These are phyloP conservation scores for Metschnikowia henanensis DNA, from an alignment of 805 yeast species.

Conservation along the genomic window DNA sequence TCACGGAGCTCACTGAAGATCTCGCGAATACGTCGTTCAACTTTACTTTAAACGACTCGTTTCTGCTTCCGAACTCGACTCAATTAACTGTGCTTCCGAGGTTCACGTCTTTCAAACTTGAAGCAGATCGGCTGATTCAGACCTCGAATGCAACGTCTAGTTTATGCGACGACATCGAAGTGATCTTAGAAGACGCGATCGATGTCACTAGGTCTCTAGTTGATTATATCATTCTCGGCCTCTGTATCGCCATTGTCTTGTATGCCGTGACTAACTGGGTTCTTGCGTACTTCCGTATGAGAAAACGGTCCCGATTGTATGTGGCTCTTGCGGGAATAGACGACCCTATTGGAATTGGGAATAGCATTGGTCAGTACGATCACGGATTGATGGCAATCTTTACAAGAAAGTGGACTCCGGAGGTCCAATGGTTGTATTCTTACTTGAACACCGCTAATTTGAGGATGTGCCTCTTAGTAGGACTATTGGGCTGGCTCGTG, in stretches of 20 bases:
- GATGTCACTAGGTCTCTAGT: slow-evolving; percentile 1
- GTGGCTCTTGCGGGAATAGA: slow-evolving; percentile 1
- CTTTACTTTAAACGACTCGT: slow-evolving; percentile 5
- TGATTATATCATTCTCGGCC: slow-evolving; percentile 7
- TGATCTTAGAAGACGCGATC: neutral
- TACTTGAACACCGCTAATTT: slow-evolving; percentile 8
- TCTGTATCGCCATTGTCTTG: slow-evolving; percentile 3
- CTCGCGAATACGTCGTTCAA: slow-evolving; percentile 6
- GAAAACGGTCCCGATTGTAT: slow-evolving; percentile 5
- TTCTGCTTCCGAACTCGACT: neutral
- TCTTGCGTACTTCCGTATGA: slow-evolving; percentile 4
- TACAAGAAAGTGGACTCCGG: slow-evolving; percentile 3
- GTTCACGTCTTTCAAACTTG: neutral
- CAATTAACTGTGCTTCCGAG: neutral
- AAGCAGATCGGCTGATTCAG: neutral
- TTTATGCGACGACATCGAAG: slow-evolving; percentile 5
- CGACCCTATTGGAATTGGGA: slow-evolving; percentile 13
- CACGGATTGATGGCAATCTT: slow-evolving; percentile 11
- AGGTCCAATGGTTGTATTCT: slow-evolving; percentile 11
- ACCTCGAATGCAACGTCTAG: neutral
- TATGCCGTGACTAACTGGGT: slow-evolving; percentile 5
- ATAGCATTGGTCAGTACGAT: slow-evolving; percentile 7
- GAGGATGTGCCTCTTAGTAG: slow-evolving; percentile 9
- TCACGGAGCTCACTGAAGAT: slow-evolving; percentile 3
- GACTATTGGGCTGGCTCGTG: slow-evolving; percentile 9